phyloP scores from a whole-genome alignment of 352 stramenopile genomes.

The Pythium guiyangense region DNA sequence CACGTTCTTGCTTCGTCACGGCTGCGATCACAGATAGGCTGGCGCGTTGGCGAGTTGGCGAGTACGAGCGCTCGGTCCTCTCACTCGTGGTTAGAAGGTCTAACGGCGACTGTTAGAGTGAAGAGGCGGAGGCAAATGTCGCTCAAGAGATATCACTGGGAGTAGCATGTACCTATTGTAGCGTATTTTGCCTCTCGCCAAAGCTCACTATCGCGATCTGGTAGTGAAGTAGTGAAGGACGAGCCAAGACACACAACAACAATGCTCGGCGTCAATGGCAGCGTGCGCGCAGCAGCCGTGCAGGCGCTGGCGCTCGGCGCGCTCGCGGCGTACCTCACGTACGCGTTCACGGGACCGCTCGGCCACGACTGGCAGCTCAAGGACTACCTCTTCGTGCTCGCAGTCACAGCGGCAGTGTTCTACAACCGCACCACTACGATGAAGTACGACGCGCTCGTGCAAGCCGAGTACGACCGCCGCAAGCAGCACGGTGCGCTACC shows the following conservation, averaged over 20 bases:
- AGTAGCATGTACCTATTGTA: too few relatives aligned
- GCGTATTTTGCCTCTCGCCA: too few relatives aligned
- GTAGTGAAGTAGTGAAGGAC: neutral
- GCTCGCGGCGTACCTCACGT: slow-evolving; percentile 50
- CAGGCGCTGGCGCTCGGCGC: slow-evolving; percentile 37
- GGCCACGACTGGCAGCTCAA: slow-evolving; percentile 41
- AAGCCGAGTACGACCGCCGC: slow-evolving; percentile 13
- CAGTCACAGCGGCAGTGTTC: slow-evolving; percentile 45
- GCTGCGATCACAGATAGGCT: too few relatives aligned
- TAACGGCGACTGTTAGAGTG: too few relatives aligned
- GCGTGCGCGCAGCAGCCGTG: slow-evolving; percentile 14
- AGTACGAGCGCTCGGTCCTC: too few relatives aligned
- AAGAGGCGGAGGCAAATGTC: too few relatives aligned
- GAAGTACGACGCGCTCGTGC: slow-evolving; percentile 45
- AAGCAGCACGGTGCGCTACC: slow-evolving; percentile 6
- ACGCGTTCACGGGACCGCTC: slow-evolving; percentile 28
- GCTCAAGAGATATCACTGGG: too few relatives aligned
- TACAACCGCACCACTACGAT: slow-evolving; percentile 47
- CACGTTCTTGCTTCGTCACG: too few relatives aligned
- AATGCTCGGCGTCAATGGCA: slow-evolving; percentile 9
- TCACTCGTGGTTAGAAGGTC: too few relatives aligned
- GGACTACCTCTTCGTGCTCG: slow-evolving; percentile 61
- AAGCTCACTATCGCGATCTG: too few relatives aligned
- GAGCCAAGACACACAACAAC: slow-evolving; percentile 4
- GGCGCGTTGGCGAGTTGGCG: too few relatives aligned